Conservation (phyloP, 768 basidiomycete species). For the Podaxis sp. region DNA sequence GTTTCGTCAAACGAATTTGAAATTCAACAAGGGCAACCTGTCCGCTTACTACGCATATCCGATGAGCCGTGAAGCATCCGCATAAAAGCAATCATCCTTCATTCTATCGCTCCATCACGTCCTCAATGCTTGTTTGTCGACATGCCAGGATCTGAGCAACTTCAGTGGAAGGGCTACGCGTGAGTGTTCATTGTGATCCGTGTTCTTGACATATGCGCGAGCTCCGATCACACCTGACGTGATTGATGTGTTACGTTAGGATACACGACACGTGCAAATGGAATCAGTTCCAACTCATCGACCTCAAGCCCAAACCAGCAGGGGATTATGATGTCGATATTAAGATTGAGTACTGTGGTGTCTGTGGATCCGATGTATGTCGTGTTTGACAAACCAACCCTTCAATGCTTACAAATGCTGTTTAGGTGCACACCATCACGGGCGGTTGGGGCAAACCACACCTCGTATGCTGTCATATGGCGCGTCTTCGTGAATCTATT, state of each 20-base stretch:
- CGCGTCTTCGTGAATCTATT: not conserved
- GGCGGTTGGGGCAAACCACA: constrained; percentile 36
- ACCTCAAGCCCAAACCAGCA: constrained; percentile 52
- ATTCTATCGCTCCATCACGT: too few relatives aligned
- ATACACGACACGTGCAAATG: constrained; percentile 35
- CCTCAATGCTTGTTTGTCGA: not conserved
- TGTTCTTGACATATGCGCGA: not conserved
- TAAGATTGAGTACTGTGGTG: constrained; percentile 48
- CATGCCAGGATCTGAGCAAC: constrained; percentile 6
- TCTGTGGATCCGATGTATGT: constrained; percentile 52
- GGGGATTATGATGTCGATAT: constrained; percentile 58
- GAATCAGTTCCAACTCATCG: constrained; percentile 41
- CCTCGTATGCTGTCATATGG: constrained; percentile 20
- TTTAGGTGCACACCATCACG: constrained; percentile 38
- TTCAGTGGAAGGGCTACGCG: constrained; percentile 29
- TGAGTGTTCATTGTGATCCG: constrained; percentile 8
- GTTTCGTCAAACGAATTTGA: too few relatives aligned
- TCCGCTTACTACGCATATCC: too few relatives aligned
- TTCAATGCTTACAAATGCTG: not conserved
- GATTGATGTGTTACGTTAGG: constrained; percentile 19
- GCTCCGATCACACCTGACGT: not conserved
- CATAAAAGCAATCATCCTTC: too few relatives aligned
- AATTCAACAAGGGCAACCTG: too few relatives aligned
- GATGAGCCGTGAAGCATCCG: too few relatives aligned
- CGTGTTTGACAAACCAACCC: not conserved